Evolutionary conservation across 352 stramenopile species (phyloP).

Genomic region (Phytophthora citricola): DNA sequence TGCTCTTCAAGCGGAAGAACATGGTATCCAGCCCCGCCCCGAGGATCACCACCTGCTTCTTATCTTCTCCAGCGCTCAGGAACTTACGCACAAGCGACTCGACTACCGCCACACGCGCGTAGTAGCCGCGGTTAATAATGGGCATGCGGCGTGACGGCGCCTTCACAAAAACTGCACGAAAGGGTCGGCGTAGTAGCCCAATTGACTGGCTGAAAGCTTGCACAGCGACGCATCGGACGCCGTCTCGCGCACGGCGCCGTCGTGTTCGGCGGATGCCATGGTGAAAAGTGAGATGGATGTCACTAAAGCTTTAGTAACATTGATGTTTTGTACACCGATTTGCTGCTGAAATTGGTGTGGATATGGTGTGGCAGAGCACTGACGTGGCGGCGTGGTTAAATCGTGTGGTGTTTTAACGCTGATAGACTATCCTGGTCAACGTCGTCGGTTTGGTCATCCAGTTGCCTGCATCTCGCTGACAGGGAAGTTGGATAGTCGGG

Average conservation of each 20-base stretch:
- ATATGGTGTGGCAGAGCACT: conserved; percentile 13
- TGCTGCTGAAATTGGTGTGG: background rate
- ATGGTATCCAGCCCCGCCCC: conserved; percentile 87
- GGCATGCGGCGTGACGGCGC: conserved; percentile 83
- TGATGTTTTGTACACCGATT: background rate
- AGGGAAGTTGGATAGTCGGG: conserved; percentile 14
- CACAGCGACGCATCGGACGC: conserved; percentile 84
- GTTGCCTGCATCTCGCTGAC: conserved; percentile 10
- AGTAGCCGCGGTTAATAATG: conserved; percentile 91
- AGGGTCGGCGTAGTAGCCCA: conserved; percentile 83
- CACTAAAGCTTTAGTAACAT: background rate
- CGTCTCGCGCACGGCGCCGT: conserved; percentile 82
- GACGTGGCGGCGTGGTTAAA: conserved; percentile 13
- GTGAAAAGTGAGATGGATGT: background rate
- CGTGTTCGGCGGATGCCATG: conserved; percentile 46
- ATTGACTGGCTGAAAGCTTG: conserved; percentile 80
- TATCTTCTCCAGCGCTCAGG: conserved; percentile 36
- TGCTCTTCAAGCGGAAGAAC: conserved; percentile 79
- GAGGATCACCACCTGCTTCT: conserved; percentile 84
- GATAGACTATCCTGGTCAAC: background rate
- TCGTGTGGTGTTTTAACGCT: conserved; percentile 10
- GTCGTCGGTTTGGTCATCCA: background rate
- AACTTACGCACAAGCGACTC: conserved; percentile 79
- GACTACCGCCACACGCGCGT: conserved; percentile 78
- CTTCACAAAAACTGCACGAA: conserved; percentile 90